Conservation (phyloP, 78 protist species). For the Fonticula alba region DNA sequence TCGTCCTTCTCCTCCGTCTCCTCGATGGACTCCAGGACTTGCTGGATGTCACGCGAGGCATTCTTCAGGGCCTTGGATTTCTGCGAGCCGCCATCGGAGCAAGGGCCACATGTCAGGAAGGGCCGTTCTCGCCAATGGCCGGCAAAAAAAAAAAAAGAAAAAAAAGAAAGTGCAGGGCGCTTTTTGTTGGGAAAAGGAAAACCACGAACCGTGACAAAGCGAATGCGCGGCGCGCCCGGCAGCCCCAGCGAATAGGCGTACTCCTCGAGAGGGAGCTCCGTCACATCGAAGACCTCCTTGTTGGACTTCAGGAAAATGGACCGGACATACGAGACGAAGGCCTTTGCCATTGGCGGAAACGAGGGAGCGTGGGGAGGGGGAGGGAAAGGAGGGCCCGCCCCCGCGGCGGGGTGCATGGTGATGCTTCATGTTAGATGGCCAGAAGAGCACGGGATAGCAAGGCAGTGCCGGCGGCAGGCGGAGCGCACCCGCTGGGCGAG, state of each 20-base stretch:
- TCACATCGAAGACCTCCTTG: slow-evolving; percentile 31
- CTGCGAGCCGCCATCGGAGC: background rate
- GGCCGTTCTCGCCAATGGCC: background rate
- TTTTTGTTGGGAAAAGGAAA: background rate
- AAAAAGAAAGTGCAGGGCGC: background rate
- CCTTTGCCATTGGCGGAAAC: background rate
- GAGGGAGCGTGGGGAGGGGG: background rate
- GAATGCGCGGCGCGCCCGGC: background rate
- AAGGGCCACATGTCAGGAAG: background rate
- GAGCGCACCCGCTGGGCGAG: slow-evolving; percentile 33
- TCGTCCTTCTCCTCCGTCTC: background rate
- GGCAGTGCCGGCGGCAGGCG: too few relatives aligned
- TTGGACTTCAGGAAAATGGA: slow-evolving; percentile 10
- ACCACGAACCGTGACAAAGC: background rate
- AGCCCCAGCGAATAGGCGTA: slow-evolving; percentile 1
- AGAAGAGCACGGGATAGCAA: background rate
- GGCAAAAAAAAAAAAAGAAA: background rate
- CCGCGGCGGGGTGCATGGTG: background rate
- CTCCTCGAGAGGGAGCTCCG: slow-evolving; percentile 12
- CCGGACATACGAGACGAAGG: slow-evolving; percentile 43
- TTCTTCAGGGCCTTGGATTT: background rate
- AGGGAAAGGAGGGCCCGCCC: background rate
- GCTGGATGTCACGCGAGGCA: background rate
- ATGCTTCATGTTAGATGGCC: background rate
- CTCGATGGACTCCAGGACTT: background rate